Evolutionary conservation across 1,284 basidiomycete genomes (phyloP), one percentile per base, ranked within the genome.

Genomic region (Cutaneotrichosporon sp.): DNA sequence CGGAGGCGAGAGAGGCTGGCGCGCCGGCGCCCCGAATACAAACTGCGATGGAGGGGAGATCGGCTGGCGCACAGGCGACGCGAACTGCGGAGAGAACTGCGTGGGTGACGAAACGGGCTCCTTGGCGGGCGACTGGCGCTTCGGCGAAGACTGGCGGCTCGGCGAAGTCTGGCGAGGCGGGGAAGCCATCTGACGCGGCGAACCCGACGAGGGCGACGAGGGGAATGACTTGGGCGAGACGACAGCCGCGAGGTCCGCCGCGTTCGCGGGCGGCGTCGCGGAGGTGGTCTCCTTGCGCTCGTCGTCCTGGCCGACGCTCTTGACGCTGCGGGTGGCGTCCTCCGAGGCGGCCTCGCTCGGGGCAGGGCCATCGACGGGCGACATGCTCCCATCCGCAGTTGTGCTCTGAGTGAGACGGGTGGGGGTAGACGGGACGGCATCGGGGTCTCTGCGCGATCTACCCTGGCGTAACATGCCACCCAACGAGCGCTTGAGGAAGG

Each of bases 401-500:
- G 47, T 50, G 25, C 47, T 50, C 47, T 50, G 25, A 18, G 47
- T 50, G 25, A 50, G 47, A 7, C 27, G 47, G 4, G 47, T 50
- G 9, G 47, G 47, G 2, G 47, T 50, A 4, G 27, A 27, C 8
- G 47, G 47, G 10, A 50, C 47, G 7, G 27, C 47, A 14, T 50
- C 47, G 6, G 47, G 31, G 27, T 16, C 25, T 31, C 27, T 50
- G 8, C 47, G 25, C 2, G 47, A n/a, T 18, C 47, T 50, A 29
- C 27, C 14, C 25, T 27, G 47, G 25, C 47, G 47, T 10, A 50
- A 9, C 47, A 50, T 50, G 16, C 47, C 58, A n/a, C 64, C 60
- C 1, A 62, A 56, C 8, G 58, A 58, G 33, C 64, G 64, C 42
- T 65, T 59, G 14, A 65, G 46, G 58, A 62, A 65, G 2, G 55